Evolutionary conservation across 805 yeast genomes (phyloP).

Genomic region (Danielozyma ontarioensis): DNA sequence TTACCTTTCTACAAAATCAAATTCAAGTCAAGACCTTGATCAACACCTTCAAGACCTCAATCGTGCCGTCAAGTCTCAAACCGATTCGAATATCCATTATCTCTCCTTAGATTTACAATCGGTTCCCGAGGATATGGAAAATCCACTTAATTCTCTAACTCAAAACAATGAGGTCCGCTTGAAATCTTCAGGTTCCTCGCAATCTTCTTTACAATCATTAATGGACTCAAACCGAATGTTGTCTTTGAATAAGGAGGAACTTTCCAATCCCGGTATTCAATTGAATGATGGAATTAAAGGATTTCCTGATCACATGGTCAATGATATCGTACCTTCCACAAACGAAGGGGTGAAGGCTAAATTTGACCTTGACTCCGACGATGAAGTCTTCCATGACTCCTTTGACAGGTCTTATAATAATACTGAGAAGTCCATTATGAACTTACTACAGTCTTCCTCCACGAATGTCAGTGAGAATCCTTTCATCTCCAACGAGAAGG

Average conservation of each 20-base stretch:
- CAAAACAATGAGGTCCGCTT: slow-evolving; percentile 20
- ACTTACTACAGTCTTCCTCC: slow-evolving; percentile 18
- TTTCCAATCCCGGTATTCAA: slow-evolving; percentile 20
- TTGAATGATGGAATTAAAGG: slow-evolving; percentile 41
- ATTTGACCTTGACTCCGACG: slow-evolving; percentile 2
- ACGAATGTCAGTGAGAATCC: not conserved
- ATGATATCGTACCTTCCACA: slow-evolving; percentile 22
- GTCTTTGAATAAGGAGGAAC: slow-evolving; percentile 16
- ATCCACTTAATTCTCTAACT: slow-evolving; percentile 29
- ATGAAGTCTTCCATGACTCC: slow-evolving; percentile 20
- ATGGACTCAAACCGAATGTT: slow-evolving; percentile 23
- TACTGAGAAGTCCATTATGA: slow-evolving; percentile 37
- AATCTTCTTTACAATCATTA: slow-evolving; percentile 35
- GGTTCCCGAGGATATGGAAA: slow-evolving; percentile 13
- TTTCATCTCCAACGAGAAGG: not conserved
- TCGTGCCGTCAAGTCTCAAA: slow-evolving; percentile 18
- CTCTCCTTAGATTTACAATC: slow-evolving; percentile 25
- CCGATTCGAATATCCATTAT: slow-evolving; percentile 30
- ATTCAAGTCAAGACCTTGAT: slow-evolving; percentile 24
- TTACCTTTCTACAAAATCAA: slow-evolving; percentile 21
- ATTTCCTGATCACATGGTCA: slow-evolving; percentile 33
- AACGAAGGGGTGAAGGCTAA: not conserved
- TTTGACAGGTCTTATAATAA: slow-evolving; percentile 29
- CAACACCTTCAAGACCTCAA: slow-evolving; percentile 28
- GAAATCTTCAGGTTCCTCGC: slow-evolving; percentile 33